Evolutionary conservation across 2,329 filamentous ascomycete genomes (phyloP).

Genomic region (Microsporum audouinii): DNA sequence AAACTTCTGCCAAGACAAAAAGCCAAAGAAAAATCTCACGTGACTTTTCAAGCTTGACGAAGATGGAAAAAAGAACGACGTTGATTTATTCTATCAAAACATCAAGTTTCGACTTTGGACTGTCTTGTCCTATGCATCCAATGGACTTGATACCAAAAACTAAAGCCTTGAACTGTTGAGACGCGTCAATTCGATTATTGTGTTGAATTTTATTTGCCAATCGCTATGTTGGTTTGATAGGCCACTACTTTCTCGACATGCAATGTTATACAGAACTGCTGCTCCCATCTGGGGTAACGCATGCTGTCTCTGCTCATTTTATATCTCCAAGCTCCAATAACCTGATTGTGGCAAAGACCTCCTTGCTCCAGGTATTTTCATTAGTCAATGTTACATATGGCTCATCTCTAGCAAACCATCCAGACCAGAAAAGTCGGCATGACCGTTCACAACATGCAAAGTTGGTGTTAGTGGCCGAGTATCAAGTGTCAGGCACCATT

Average conservation of each 20-base stretch:
- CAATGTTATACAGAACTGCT: conserved; percentile 96
- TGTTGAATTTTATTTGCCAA: background rate
- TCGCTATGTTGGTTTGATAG: background rate
- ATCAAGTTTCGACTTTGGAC: background rate
- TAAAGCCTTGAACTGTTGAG: background rate
- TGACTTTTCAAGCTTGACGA: background rate
- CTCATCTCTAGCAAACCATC: conserved; percentile 25
- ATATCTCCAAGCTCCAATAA: conserved; percentile 65
- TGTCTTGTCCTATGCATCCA: background rate
- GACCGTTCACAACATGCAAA: conserved; percentile 59
- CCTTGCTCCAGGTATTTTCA: conserved; percentile 81
- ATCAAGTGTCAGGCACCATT: conserved; percentile 70
- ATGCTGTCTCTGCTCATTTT: conserved; percentile 71
- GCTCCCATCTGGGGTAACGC: conserved; percentile 85
- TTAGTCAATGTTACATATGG: conserved; percentile 46
- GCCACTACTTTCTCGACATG: conserved; percentile 44
- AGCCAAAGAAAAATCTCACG: background rate
- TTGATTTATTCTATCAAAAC: background rate
- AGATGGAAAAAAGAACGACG: background rate
- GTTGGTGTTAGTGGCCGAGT: conserved; percentile 75
- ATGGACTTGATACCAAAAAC: background rate
- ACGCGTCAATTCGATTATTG: background rate
- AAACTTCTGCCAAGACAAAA: background rate
- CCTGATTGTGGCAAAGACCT: conserved; percentile 82
- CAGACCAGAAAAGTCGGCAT: conserved; percentile 47